Evolutionary conservation across 2,329 filamentous ascomycete species (phyloP).

Genomic region (Fusarium decemcellulare): DNA sequence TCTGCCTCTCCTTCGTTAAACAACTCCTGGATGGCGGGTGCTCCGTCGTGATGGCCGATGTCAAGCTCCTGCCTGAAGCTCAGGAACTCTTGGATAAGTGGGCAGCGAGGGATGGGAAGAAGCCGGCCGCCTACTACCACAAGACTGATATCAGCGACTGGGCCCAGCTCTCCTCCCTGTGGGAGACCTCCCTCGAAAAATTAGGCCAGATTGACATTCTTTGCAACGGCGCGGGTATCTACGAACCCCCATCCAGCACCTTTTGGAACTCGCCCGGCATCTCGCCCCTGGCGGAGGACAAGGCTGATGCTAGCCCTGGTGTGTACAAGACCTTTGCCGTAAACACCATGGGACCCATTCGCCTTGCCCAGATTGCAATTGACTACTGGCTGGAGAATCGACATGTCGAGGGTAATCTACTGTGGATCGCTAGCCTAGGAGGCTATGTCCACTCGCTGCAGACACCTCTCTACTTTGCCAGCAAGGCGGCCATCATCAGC

Average conservation of each 20-base stretch:
- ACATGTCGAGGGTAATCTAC: conserved; percentile 33
- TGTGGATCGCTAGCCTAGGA: conserved; percentile 47
- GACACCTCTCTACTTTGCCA: conserved; percentile 42
- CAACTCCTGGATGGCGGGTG: conserved; percentile 6
- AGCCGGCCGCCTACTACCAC: conserved; percentile 34
- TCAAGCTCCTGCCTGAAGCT: conserved; percentile 16
- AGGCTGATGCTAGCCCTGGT: conserved; percentile 31
- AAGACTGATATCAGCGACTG: conserved; percentile 46
- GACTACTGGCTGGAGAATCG: conserved; percentile 48
- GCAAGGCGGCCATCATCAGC: conserved; percentile 32
- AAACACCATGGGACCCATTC: conserved; percentile 47
- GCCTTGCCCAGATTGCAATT: conserved; percentile 46
- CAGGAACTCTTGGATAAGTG: background rate
- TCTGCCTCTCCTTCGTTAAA: conserved; percentile 13
- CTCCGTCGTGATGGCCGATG: conserved; percentile 12
- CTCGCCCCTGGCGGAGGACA: conserved; percentile 36
- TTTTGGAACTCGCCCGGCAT: conserved; percentile 49
- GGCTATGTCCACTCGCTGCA: conserved; percentile 48
- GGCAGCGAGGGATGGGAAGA: background rate
- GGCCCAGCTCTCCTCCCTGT: conserved; percentile 43
- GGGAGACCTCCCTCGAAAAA: conserved; percentile 54
- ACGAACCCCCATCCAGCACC: conserved; percentile 44
- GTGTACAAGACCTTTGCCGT: conserved; percentile 45
- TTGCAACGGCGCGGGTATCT: conserved; percentile 73
- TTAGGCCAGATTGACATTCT: conserved; percentile 72